Percentiles rank a stretch among this genome's conserved stretches.
phyloP scores from a whole-genome alignment of 192 early-diverging fungal species.

The Coemansia sp. region DNA sequence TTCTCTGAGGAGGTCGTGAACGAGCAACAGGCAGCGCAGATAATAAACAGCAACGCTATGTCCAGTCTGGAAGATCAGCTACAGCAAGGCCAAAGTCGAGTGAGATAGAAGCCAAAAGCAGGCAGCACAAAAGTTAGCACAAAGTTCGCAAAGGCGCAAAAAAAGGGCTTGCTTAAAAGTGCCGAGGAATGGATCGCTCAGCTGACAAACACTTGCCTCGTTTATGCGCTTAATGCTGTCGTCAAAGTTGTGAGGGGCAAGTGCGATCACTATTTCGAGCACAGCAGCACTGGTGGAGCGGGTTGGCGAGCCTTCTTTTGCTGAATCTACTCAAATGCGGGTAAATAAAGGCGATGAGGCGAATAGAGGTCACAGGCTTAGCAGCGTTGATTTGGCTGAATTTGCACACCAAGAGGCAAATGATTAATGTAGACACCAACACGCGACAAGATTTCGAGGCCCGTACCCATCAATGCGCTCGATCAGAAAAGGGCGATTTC shows the following conservation, averaged over 20 bases:
- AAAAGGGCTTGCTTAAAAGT: not conserved
- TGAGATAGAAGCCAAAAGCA: not conserved
- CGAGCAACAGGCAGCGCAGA: constrained; percentile 44
- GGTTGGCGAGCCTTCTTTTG: not conserved
- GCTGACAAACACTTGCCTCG: constrained; percentile 31
- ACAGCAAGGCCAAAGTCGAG: constrained; percentile 1
- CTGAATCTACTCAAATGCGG: not conserved
- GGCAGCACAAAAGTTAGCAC: not conserved
- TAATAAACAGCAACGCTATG: constrained; percentile 26
- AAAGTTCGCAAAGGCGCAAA: not conserved
- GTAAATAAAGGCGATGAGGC: not conserved
- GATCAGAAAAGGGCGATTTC: not conserved
- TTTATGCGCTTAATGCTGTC: constrained; percentile 24
- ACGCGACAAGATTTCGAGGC: not conserved
- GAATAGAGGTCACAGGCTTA: not conserved
- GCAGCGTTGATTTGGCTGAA: constrained; percentile 1
- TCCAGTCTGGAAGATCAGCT: constrained; percentile 37
- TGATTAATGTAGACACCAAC: not conserved
- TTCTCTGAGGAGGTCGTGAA: constrained; percentile 36
- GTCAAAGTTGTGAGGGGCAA: constrained; percentile 34
- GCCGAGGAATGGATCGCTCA: not conserved
- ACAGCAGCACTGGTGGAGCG: not conserved
- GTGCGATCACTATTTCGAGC: constrained; percentile 2
- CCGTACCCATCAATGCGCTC: constrained; percentile 23
- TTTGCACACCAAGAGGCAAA: not conserved